Evolutionary conservation across 352 stramenopile species (phyloP), one percentile per base, ranked within the genome.

Genomic region (Globisporangium carolinianum): DNA sequence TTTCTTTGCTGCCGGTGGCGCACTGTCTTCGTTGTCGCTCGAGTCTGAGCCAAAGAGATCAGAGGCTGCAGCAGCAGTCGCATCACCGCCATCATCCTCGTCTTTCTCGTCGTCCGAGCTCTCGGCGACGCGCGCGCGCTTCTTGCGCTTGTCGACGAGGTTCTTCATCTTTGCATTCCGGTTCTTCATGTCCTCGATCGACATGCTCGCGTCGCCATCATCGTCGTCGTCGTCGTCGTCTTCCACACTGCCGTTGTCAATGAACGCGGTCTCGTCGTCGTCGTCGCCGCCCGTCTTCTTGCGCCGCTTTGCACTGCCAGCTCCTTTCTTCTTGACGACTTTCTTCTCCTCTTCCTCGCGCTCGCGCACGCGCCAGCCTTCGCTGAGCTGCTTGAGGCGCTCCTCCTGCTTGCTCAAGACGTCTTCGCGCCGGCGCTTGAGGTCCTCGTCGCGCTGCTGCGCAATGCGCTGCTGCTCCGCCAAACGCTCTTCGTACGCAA

Each of bases 121-220:
- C 46, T 79, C 72, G 10, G 72, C 71, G 47, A 67, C 57, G 15
- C 68, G 66, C 6, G 77, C 72, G 18, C 78, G 78, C 67, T 94
- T 94, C 65, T 86, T 86, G 48, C 83, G 82, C 69, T 95, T 95
- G 51, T 89, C 84, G 35, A 86, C 73, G 35, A 94, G 65, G 43
- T 87, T 90, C 72, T 91, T 92, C 72, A 92, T 89, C 55, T 83
- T 94, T 17, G 71, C 59, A 51, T 92, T 92, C 53, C 84, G 84
- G 71, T 94, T 91, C 73, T 94, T 92, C 85, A 94, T 94, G 66
- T 94, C 84, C 62, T 91, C 84, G 47, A 94, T 92, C 35, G 82
- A 92, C 72, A 94, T 89, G 51, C 71, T 72, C 36, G 60, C 69
- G 49, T 77, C 78, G 6, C 71, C 82, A 24, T 80, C 51, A n/a